Base-by-base conservation (phyloP, 1,284 basidiomycete species). In the Pseudozyma thailandica region DNA sequence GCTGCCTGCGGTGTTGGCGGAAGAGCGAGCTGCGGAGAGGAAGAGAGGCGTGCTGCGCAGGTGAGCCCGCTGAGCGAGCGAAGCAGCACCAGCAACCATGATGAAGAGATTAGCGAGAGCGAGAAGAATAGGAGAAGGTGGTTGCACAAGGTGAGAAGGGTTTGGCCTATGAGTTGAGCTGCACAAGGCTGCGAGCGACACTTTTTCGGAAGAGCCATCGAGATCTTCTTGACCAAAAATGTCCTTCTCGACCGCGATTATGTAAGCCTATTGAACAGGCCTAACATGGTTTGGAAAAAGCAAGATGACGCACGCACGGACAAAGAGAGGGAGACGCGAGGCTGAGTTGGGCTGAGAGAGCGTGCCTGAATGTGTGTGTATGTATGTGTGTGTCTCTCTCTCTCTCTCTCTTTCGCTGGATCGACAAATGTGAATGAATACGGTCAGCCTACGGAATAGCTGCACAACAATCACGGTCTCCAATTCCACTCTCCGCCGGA, bases 41-140 rank as follows among this genome's bases (percentile, higher is more conserved):
- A 65, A 48, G 47, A 55, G 38, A 38, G 56, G 52, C 21, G 63
- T 31, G 50, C 52, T 42, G 47, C 49, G 52, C 39, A 60, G 18
- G n/a, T 44, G 56, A 20, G 52, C 56, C 4, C 56, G 47, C 23
- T 59, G 62, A 25, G 48, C 63, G 43, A 64, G 50, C 46, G 56
- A 55, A 13, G 56, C 44, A n/a, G 57, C 56, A 27, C 52, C 52
- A 43, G 27, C 56, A 25, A 56, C 57, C 56, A 66, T 60, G 2
- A 3, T 52, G 45, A 38, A 10, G 23, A 41, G 23, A 21, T 9
- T 20, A 6, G 21, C 10, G 23, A 41, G 21, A 41, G 13, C 21
- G 38, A 41, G 18, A 18, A 6, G 4, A 20, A 20, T 25, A 18
- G 20, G 38, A 38, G 33, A 35, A 16, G 33, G n/a, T 35, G 33